phyloP scores from a whole-genome alignment of 2,329 filamentous ascomycete genomes.

The Chaetomium sp. region DNA sequence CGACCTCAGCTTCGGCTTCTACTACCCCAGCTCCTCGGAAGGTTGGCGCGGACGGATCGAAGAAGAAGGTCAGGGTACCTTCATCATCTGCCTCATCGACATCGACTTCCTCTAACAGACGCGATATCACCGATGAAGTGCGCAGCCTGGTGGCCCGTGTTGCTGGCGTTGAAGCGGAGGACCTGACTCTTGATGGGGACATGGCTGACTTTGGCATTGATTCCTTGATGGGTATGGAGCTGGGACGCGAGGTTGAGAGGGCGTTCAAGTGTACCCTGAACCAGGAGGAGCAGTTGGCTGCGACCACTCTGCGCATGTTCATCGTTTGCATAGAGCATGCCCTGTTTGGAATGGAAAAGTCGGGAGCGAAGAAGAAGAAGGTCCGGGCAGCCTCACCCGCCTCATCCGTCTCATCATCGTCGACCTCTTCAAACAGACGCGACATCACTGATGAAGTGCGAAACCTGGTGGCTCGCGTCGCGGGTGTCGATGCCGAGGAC shows the following conservation, averaged over 20 bases:
- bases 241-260: background rate
- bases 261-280: background rate
- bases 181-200: background rate
- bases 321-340: background rate
- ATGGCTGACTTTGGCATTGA: background rate
- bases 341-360: background rate
- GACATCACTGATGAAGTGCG: conserved; percentile 21
- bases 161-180: conserved; percentile 22
- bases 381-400: background rate
- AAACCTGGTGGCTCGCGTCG: conserved; percentile 13
- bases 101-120: background rate
- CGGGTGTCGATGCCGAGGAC: conserved; percentile 21
- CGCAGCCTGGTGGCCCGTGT: conserved; percentile 11
- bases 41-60: background rate
- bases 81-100: background rate
- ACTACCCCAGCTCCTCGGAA: background rate
- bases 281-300: background rate
- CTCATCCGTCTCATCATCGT: background rate
- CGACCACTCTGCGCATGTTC: background rate
- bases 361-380: background rate
- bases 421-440: background rate
- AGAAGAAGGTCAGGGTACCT: background rate
- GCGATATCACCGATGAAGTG: conserved; percentile 21
- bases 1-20: background rate
- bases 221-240: background rate